Percentiles rank a stretch among this genome's conserved stretches.
phyloP scores from a whole-genome alignment of 257 asterid species.

The Jaltomata sinuosa region DNA sequence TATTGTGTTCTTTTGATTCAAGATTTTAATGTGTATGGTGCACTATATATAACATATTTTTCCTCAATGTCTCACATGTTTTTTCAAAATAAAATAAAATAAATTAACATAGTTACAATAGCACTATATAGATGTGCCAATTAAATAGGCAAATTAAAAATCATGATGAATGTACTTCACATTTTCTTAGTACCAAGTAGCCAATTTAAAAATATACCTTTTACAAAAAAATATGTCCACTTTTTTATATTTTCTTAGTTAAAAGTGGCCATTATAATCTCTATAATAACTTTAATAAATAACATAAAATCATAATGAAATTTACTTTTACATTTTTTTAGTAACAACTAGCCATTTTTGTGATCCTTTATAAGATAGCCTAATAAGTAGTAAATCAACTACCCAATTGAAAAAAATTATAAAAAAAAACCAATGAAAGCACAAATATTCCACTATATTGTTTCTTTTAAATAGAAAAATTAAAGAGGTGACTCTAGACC shows the following conservation, averaged over 20 bases:
- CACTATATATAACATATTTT: not conserved
- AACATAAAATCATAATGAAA: not conserved
- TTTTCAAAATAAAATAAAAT: not conserved
- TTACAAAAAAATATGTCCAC: not conserved
- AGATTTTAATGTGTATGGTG: too few relatives aligned
- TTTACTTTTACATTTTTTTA: slow-evolving; percentile 47
- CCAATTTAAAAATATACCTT: not conserved
- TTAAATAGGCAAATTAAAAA: not conserved
- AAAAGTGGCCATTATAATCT: not conserved
- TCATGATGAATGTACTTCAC: not conserved
- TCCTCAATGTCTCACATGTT: not conserved
- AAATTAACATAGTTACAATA: not conserved
- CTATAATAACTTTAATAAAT: not conserved
- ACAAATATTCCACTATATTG: not conserved
- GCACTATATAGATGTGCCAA: not conserved
- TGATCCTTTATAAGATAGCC: not conserved
- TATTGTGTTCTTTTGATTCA: not conserved
- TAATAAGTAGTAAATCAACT: not conserved
- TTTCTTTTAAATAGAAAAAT: not conserved
- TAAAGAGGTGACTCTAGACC: not conserved
- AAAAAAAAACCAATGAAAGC: not conserved
- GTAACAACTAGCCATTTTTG: not conserved
- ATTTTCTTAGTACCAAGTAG: slow-evolving; percentile 27
- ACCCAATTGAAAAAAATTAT: not conserved
- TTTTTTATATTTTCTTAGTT: slow-evolving; percentile 25